Percentiles rank a stretch among this genome's conserved stretches.
Conservation (phyloP, 257 asterid genomes). For the Paraleonurus japonicus region DNA sequence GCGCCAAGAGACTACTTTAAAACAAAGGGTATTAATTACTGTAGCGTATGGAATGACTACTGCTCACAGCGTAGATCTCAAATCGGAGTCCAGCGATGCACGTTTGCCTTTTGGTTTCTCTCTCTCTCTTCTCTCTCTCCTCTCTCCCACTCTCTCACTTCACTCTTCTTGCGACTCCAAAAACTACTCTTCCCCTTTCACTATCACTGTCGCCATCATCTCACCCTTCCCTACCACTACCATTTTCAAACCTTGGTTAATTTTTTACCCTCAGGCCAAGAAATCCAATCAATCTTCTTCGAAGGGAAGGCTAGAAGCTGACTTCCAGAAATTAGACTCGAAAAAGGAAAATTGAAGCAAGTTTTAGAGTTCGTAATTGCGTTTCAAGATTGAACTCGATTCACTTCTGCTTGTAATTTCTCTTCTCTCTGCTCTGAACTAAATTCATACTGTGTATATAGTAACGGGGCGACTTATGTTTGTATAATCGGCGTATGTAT, state of each 20-base stretch:
- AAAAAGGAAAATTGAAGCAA: neutral
- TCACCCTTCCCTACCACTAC: slow-evolving; percentile 34
- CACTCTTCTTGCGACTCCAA: slow-evolving; percentile 11
- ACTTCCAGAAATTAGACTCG: slow-evolving; percentile 1
- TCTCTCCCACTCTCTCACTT: slow-evolving; percentile 1
- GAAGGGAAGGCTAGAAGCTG: slow-evolving; percentile 24
- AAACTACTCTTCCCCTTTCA: slow-evolving; percentile 12
- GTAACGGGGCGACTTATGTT: neutral
- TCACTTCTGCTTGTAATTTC: slow-evolving; percentile 4
- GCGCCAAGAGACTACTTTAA: no score
- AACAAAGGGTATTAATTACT: no score
- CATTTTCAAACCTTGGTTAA: slow-evolving; percentile 18
- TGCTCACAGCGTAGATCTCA: slow-evolving; percentile 24
- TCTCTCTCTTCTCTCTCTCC: neutral
- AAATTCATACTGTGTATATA: slow-evolving; percentile 1
- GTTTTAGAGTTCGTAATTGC: slow-evolving; percentile 10
- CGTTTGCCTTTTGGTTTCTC: slow-evolving; percentile 13
- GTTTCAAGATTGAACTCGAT: slow-evolving; percentile 16
- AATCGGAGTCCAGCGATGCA: slow-evolving; percentile 33
- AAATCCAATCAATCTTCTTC: slow-evolving; percentile 21
- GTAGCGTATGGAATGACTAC: neutral
- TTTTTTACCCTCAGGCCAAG: neutral
- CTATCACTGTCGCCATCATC: slow-evolving; percentile 31
- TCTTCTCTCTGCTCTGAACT: neutral
- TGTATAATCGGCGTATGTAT: neutral